Conservation (phyloP, 1,284 basidiomycete genomes). For the Ceratobasidium sp. region DNA sequence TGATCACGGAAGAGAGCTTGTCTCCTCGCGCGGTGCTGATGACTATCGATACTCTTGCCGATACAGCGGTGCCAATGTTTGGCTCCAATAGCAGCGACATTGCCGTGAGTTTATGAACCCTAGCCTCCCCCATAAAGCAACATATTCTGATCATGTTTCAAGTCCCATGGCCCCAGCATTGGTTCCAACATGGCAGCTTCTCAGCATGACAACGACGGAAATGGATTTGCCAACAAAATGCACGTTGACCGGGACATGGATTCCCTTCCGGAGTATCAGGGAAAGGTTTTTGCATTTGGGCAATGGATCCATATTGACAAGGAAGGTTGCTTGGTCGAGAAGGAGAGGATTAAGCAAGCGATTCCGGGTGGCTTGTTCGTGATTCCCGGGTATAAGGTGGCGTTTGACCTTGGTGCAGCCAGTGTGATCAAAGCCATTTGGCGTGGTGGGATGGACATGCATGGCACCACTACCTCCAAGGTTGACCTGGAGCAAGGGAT, state of each 20-base stretch:
- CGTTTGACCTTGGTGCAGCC: slow-evolving; percentile 11
- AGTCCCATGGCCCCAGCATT: slow-evolving; percentile 18
- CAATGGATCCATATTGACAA: slow-evolving; percentile 10
- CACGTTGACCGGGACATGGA: slow-evolving; percentile 16
- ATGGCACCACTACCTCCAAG: slow-evolving; percentile 6
- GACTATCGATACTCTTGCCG: neutral
- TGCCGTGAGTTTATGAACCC: neutral
- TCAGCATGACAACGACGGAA: neutral
- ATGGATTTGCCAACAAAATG: slow-evolving; percentile 14
- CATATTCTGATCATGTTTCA: neutral
- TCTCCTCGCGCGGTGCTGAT: slow-evolving; percentile 7
- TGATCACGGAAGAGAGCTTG: neutral
- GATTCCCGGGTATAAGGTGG: slow-evolving; percentile 8
- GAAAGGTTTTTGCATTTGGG: slow-evolving; percentile 20
- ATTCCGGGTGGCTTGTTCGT: slow-evolving; percentile 14
- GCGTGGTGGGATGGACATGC: slow-evolving; percentile 17
- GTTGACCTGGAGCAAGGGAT: neutral
- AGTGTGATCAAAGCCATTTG: slow-evolving; percentile 1
- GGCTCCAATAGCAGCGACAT: slow-evolving; percentile 16
- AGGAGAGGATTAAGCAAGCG: neutral
- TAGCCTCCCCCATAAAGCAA: too few relatives aligned
- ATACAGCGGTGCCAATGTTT: slow-evolving; percentile 11
- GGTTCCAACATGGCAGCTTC: slow-evolving; percentile 20
- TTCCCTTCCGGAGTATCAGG: neutral
- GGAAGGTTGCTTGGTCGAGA: neutral